Evolutionary conservation across 306 rosid species (phyloP).

Genomic region (Psophocarpus tetragonolobus): DNA sequence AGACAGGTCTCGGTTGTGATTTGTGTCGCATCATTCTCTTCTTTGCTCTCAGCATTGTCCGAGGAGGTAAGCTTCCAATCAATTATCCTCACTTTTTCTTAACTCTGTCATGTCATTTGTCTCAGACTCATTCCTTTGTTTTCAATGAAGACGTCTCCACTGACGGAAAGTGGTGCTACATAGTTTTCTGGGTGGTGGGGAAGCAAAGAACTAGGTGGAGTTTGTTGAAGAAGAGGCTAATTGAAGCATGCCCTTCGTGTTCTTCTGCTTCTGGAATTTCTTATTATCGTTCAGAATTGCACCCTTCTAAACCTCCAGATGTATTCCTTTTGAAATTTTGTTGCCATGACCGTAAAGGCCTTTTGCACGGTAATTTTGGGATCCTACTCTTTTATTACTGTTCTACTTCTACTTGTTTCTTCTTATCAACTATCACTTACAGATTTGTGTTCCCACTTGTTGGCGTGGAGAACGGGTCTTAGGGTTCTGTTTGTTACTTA

Average conservation of each 20-base stretch:
- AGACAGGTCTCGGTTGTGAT: slow-evolving; percentile 89
- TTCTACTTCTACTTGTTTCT: not conserved
- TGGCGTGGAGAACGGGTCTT: not conserved
- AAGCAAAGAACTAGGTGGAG: slow-evolving; percentile 73
- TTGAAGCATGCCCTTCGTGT: slow-evolving; percentile 82
- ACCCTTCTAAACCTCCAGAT: slow-evolving; percentile 63
- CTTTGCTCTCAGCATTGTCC: slow-evolving; percentile 84
- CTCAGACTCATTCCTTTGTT: slow-evolving; percentile 20
- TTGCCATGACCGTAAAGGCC: slow-evolving; percentile 82
- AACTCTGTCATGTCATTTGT: not conserved
- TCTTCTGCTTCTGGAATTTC: slow-evolving; percentile 80
- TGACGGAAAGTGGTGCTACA: slow-evolving; percentile 97
- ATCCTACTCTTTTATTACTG: not conserved
- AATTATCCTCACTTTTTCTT: slow-evolving; percentile 20
- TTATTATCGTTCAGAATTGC: slow-evolving; percentile 59
- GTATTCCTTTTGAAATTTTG: slow-evolving; percentile 76
- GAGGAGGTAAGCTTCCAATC: slow-evolving; percentile 71
- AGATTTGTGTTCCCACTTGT: not conserved
- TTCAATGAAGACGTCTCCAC: slow-evolving; percentile 79
- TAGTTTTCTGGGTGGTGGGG: slow-evolving; percentile 88
- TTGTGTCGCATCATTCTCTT: slow-evolving; percentile 92
- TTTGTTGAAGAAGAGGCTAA: slow-evolving; percentile 76
- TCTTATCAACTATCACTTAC: not conserved
- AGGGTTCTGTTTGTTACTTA: not conserved
- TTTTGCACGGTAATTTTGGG: slow-evolving; percentile 71